Percentiles rank a stretch among this genome's conserved stretches.
Evolutionary conservation across 164 flowering plant genomes (phyloP).

Genomic region (Vitis riparia): DNA sequence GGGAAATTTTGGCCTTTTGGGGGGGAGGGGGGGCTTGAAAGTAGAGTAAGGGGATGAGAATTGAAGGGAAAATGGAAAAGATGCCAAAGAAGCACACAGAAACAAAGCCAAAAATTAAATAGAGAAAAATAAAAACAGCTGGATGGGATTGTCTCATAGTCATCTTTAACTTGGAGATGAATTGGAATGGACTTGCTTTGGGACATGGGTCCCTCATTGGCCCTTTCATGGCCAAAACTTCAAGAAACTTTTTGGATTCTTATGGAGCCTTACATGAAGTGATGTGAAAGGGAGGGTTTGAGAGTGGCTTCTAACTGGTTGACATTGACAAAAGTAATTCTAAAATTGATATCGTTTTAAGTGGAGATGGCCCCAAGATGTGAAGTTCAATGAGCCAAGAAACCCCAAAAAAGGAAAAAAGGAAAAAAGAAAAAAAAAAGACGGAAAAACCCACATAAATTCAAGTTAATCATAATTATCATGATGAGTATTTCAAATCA

Average conservation of each 20-base stretch:
- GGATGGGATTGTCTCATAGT: constrained; percentile 19
- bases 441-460: too few species aligned
- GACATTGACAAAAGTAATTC: constrained; percentile 4
- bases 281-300: not conserved
- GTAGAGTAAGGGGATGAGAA: not conserved
- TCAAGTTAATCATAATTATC: too few species aligned
- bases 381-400: too few species aligned
- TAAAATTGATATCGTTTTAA: too few species aligned
- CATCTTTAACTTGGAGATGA: not conserved
- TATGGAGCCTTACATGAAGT: not conserved
- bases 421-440: too few species aligned
- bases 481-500: too few species aligned
- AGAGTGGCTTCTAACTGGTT: not conserved
- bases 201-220: constrained; percentile 8
- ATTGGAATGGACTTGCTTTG: constrained; percentile 12
- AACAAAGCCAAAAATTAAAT: too few species aligned
- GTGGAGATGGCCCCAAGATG: too few species aligned
- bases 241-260: constrained; percentile 21
- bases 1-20: too few species aligned
- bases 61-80: not conserved
- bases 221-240: constrained; percentile 11
- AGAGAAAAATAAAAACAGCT: constrained; percentile 7
- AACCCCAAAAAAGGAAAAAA: too few species aligned
- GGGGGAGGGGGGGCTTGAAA: not conserved
- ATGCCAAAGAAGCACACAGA: too few species aligned